These are phyloP conservation scores for Sporothrix schenckii DNA, from an alignment of 2,329 filamentous ascomycete species.

Conservation along the genomic window DNA sequence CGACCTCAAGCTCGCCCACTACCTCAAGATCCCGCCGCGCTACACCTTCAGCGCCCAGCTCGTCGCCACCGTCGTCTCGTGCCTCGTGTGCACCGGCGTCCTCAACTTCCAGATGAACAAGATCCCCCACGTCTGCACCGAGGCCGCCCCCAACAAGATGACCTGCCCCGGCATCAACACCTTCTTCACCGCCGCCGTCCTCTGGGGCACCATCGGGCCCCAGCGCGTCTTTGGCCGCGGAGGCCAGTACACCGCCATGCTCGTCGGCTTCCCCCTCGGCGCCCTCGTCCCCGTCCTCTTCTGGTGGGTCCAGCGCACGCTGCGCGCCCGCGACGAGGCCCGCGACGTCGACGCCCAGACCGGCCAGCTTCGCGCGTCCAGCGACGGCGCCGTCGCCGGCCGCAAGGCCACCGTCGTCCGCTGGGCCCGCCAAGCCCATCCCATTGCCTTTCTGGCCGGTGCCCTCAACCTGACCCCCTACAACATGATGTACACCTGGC, in stretches of 20 bases:
- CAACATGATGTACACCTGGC: constrained; percentile 51
- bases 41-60: constrained; percentile 46
- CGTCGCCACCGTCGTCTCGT: constrained; percentile 44
- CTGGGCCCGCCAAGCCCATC: constrained; percentile 44
- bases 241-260: constrained; percentile 53
- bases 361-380: not conserved
- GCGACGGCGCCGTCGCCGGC: constrained; percentile 1
- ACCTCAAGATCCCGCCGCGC: constrained; percentile 43
- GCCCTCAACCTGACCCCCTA: constrained; percentile 45
- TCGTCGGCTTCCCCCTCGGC: constrained; percentile 57
- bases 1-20: constrained; percentile 42
- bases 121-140: constrained; percentile 52
- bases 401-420: constrained; percentile 11
- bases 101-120: constrained; percentile 42
- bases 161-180: constrained; percentile 62
- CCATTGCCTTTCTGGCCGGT: constrained; percentile 46
- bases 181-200: constrained; percentile 63
- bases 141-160: constrained; percentile 53
- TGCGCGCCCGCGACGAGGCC: constrained; percentile 8
- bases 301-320: constrained; percentile 41
- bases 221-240: constrained; percentile 53
- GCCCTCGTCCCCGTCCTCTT: constrained; percentile 50
- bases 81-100: constrained; percentile 44
- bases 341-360: not conserved
- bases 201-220: constrained; percentile 65